A percentile compares a stretch with the other conserved stretches of the same genome.
phyloP scores from a whole-genome alignment of 1,284 basidiomycete species.

The Tilletia caries region DNA sequence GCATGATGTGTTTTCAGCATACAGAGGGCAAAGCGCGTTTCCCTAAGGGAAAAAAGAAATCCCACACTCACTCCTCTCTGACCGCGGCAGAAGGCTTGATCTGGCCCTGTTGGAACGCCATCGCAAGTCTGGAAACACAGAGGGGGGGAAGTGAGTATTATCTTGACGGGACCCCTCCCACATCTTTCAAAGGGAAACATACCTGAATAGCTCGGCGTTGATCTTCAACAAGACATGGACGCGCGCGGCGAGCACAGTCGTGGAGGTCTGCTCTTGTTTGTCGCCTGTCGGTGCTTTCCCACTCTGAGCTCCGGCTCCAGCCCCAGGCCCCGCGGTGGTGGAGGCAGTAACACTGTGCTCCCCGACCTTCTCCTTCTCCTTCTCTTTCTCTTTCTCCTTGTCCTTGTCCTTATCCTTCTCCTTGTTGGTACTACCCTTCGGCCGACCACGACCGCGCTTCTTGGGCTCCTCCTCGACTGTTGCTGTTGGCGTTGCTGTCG shows the following conservation, averaged over 20 bases:
- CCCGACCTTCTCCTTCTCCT: too few relatives aligned
- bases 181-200: neutral
- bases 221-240: neutral
- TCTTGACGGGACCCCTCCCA: neutral
- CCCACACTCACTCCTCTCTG: constrained; percentile 5
- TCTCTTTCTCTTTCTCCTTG: neutral
- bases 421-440: neutral
- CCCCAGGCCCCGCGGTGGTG: neutral
- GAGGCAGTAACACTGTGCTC: neutral
- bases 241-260: neutral
- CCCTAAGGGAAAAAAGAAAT: too few relatives aligned
- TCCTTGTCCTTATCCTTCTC: neutral
- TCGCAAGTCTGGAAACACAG: neutral
- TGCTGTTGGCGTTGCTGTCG: too few relatives aligned
- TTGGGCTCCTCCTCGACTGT: neutral
- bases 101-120: neutral
- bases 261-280: neutral
- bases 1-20: neutral
- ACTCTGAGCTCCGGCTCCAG: neutral
- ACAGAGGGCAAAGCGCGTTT: neutral
- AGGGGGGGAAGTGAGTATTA: neutral
- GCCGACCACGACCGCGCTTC: constrained; percentile 1
- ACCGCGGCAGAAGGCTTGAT: neutral
- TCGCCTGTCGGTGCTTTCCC: neutral
- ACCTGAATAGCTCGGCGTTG: constrained; percentile 7